phyloP scores from a whole-genome alignment of 2,329 filamentous ascomycete genomes.

The Scedosporium dehoogii region DNA sequence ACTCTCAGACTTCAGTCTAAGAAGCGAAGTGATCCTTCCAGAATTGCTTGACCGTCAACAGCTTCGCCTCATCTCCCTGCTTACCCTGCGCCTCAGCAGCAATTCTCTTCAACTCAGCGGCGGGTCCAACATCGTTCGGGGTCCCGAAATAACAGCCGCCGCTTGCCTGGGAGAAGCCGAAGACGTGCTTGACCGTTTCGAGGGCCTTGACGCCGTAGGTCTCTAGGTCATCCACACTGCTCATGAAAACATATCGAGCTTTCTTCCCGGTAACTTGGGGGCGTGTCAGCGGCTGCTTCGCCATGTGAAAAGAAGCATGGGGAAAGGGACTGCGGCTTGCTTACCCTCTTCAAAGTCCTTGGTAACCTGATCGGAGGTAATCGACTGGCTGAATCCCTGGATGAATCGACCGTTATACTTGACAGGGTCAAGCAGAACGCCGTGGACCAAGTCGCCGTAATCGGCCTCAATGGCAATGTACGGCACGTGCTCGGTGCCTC shows the following conservation, averaged over 20 bases:
- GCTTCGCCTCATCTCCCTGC: constrained; percentile 11
- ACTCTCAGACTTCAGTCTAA: constrained; percentile 1
- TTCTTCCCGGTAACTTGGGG: constrained; percentile 20
- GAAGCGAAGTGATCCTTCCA: constrained; percentile 14
- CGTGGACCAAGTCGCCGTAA: constrained; percentile 35
- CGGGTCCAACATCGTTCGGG: constrained; percentile 16
- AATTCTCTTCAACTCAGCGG: constrained; percentile 19
- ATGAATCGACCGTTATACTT: constrained; percentile 24
- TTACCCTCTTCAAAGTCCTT: constrained; percentile 22
- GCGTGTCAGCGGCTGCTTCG: neutral
- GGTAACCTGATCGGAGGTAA: constrained; percentile 19
- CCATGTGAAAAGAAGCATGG: neutral
- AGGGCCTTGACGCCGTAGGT: constrained; percentile 20
- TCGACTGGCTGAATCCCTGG: constrained; percentile 26
- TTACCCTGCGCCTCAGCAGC: constrained; percentile 17
- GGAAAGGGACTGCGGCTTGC: neutral
- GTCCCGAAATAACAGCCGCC: constrained; percentile 22
- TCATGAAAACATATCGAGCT: constrained; percentile 19
- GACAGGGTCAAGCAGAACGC: constrained; percentile 28
- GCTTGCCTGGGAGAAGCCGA: constrained; percentile 23
- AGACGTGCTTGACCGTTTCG: constrained; percentile 26
- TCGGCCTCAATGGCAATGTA: constrained; percentile 29
- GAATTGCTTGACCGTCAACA: constrained; percentile 17
- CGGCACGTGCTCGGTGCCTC: constrained; percentile 24
- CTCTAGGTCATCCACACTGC: constrained; percentile 22